Evolutionary conservation across 305 asterid species (phyloP).

Genomic region (Fraxinus nigra): DNA sequence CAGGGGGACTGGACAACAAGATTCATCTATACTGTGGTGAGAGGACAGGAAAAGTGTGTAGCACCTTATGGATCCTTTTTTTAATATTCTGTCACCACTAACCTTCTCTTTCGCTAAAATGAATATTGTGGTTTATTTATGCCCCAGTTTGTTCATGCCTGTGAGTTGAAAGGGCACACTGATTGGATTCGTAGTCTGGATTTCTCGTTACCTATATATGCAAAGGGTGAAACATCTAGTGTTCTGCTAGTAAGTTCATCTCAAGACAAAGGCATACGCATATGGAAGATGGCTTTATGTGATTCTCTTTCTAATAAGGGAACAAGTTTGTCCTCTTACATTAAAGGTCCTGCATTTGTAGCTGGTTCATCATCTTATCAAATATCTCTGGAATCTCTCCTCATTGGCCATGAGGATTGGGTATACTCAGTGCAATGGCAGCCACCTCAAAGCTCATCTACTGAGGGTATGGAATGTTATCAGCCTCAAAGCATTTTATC

Average conservation of each 20-base stretch:
- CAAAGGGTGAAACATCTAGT: slow-evolving; percentile 47
- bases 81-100: background rate
- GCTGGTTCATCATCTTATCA: slow-evolving; percentile 68
- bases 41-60: slow-evolving; percentile 80
- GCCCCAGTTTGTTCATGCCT: slow-evolving; percentile 72
- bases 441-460: slow-evolving; percentile 58
- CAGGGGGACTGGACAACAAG: slow-evolving; percentile 94
- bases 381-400: slow-evolving; percentile 84
- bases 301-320: slow-evolving; percentile 35
- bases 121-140: slow-evolving; percentile 14
- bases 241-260: slow-evolving; percentile 83
- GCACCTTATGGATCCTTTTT: slow-evolving; percentile 5
- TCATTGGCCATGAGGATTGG: slow-evolving; percentile 98
- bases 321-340: slow-evolving; percentile 72
- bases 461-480: slow-evolving; percentile 43
- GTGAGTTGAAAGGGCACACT: slow-evolving; percentile 87
- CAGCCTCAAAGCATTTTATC: slow-evolving; percentile 92
- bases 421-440: slow-evolving; percentile 97
- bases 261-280: slow-evolving; percentile 96
- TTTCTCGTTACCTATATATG: slow-evolving; percentile 66
- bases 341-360: slow-evolving; percentile 80
- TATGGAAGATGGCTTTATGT: slow-evolving; percentile 71
- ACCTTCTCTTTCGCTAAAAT: slow-evolving; percentile 23
- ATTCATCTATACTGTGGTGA: slow-evolving; percentile 78
- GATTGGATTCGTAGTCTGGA: slow-evolving; percentile 96